phyloP scores from a whole-genome alignment of 768 basidiomycete species.

The Cantharellus anzutake region DNA sequence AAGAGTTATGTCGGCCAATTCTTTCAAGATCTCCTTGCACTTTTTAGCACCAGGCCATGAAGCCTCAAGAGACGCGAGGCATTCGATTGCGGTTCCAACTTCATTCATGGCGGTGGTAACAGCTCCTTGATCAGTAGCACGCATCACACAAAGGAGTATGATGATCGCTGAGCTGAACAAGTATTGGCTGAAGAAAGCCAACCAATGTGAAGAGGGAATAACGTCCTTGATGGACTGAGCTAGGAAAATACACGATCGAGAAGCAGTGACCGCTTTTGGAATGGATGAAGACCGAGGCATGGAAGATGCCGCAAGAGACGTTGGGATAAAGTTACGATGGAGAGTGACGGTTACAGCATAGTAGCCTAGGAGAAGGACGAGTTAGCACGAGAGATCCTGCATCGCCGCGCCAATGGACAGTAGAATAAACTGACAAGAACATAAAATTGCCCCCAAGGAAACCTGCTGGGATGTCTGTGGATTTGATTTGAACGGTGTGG shows the following conservation, averaged over 20 bases:
- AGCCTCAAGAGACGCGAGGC: constrained; percentile 66
- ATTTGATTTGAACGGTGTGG: constrained; percentile 52
- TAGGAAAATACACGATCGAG: constrained; percentile 67
- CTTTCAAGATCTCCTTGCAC: constrained; percentile 30
- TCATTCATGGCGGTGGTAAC: constrained; percentile 66
- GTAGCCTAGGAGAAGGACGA: constrained; percentile 21
- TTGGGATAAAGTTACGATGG: constrained; percentile 70
- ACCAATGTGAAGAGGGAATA: constrained; percentile 69
- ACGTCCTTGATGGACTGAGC: constrained; percentile 71
- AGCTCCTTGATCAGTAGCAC: constrained; percentile 43
- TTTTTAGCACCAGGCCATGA: constrained; percentile 78
- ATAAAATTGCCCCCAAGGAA: constrained; percentile 64
- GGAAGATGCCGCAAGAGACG: constrained; percentile 20
- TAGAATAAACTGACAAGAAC: constrained; percentile 32
- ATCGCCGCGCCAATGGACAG: neutral
- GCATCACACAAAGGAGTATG: constrained; percentile 72
- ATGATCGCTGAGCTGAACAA: constrained; percentile 80
- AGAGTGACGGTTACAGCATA: constrained; percentile 76
- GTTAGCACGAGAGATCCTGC: neutral
- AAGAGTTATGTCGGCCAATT: constrained; percentile 9
- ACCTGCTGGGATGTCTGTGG: constrained; percentile 61
- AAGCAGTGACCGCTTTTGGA: constrained; percentile 62
- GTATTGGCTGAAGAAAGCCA: constrained; percentile 79
- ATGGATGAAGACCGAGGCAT: constrained; percentile 47
- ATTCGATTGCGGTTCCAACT: constrained; percentile 48